Conservation (phyloP, 2,329 filamentous ascomycete genomes). For the Ceratocystis colombiana region DNA sequence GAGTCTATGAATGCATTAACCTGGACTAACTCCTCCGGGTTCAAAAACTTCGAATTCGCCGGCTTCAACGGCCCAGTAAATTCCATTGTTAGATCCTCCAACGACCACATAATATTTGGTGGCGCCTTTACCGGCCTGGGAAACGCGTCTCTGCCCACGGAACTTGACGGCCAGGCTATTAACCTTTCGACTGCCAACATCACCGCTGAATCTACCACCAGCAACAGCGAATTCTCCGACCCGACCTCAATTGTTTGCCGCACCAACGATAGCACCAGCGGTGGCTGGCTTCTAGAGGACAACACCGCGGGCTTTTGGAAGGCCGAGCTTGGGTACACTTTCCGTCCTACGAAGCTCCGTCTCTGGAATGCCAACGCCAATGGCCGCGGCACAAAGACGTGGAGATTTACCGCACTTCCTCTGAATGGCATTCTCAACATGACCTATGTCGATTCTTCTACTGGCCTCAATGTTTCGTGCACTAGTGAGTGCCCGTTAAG, state of each 20-base stretch:
- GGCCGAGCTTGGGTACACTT: constrained; percentile 72
- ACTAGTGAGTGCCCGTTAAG: constrained; percentile 79
- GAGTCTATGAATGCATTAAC: constrained; percentile 86
- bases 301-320: constrained; percentile 69
- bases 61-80: constrained; percentile 91
- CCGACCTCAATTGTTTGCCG: constrained; percentile 73
- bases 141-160: constrained; percentile 56
- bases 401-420: constrained; percentile 74
- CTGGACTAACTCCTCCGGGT: constrained; percentile 59
- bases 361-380: constrained; percentile 79
- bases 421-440: constrained; percentile 93
- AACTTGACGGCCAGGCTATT: constrained; percentile 65
- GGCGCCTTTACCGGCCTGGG: constrained; percentile 81
- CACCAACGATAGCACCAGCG: constrained; percentile 57
- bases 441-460: constrained; percentile 70
- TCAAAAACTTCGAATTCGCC: constrained; percentile 74
- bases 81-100: constrained; percentile 68
- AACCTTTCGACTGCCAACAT: constrained; percentile 75
- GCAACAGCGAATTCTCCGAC: constrained; percentile 56
- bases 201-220: constrained; percentile 52
- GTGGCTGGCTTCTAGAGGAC: constrained; percentile 68
- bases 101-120: constrained; percentile 83
- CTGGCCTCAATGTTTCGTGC: constrained; percentile 59
- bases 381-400: constrained; percentile 78
- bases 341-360: constrained; percentile 75